Conservation (phyloP, 148 eudicot species). For the Cornus suecica region DNA sequence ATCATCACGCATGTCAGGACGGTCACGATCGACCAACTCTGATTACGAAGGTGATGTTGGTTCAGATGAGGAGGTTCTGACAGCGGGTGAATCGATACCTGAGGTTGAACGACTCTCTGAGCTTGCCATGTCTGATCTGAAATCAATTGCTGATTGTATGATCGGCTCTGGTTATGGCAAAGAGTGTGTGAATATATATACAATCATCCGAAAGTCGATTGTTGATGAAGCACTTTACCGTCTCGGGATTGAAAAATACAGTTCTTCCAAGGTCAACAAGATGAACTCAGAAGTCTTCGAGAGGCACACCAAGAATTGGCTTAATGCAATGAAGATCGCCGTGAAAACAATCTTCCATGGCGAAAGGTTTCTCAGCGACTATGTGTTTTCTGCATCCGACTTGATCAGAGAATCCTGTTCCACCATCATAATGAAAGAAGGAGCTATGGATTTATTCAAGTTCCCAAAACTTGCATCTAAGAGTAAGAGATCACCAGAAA, state of each 20-base stretch:
- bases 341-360: conserved; percentile 22
- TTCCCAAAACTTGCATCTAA: conserved; percentile 29
- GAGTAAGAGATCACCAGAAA: conserved; percentile 22
- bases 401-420: conserved; percentile 25
- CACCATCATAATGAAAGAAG: conserved; percentile 15
- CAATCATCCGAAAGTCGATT: conserved; percentile 17
- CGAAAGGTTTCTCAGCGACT: conserved; percentile 31
- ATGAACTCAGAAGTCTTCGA: conserved; percentile 19
- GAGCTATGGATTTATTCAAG: conserved; percentile 19
- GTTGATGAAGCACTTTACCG: conserved; percentile 24
- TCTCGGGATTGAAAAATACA: conserved; percentile 21
- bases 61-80: conserved; percentile 1
- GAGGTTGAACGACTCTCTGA: conserved; percentile 14
- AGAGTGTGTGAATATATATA: conserved; percentile 29
- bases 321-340: conserved; percentile 10
- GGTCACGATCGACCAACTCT: neutral
- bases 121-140: conserved; percentile 21
- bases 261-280: conserved; percentile 16
- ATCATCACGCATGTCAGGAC: neutral
- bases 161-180: conserved; percentile 26
- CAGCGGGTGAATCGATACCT: neutral
- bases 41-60: conserved; percentile 5
- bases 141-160: conserved; percentile 31
- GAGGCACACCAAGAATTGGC: conserved; percentile 22
- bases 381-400: conserved; percentile 19